Evolutionary conservation across 345 rosid species (phyloP).

Genomic region (Lepidium africanum): DNA sequence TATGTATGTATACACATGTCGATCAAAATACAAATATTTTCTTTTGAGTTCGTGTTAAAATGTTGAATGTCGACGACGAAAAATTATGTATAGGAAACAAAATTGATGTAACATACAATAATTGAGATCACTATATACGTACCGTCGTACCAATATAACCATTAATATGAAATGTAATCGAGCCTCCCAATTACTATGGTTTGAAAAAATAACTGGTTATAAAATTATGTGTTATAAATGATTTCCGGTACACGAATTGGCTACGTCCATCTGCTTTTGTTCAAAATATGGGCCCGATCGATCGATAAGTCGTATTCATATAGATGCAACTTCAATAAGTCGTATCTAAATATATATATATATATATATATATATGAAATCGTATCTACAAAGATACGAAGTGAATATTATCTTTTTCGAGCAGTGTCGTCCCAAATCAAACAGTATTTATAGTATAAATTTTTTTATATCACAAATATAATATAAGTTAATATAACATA

Average conservation of each 20-base stretch:
- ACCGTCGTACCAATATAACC: slow-evolving; percentile 14
- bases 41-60: not conserved
- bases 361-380: slow-evolving; percentile 4
- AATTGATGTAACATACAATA: too few species aligned
- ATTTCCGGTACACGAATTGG: slow-evolving; percentile 1
- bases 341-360: too few species aligned
- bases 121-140: too few species aligned
- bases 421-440: too few species aligned
- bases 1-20: not conserved
- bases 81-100: not conserved
- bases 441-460: too few species aligned
- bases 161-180: slow-evolving; percentile 1
- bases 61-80: slow-evolving; percentile 20
- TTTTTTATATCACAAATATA: too few species aligned
- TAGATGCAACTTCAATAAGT: slow-evolving; percentile 5
- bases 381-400: slow-evolving; percentile 8
- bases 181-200: slow-evolving; percentile 14
- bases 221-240: slow-evolving; percentile 15
- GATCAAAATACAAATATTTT: not conserved
- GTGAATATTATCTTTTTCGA: slow-evolving; percentile 14
- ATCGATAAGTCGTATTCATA: slow-evolving; percentile 23
- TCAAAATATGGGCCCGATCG: slow-evolving; percentile 23
- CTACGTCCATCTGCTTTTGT: slow-evolving; percentile 1
- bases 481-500: too few species aligned
- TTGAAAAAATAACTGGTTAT: slow-evolving; percentile 1